Conservation (phyloP, 768 basidiomycete species). For the Grammothele lineata region DNA sequence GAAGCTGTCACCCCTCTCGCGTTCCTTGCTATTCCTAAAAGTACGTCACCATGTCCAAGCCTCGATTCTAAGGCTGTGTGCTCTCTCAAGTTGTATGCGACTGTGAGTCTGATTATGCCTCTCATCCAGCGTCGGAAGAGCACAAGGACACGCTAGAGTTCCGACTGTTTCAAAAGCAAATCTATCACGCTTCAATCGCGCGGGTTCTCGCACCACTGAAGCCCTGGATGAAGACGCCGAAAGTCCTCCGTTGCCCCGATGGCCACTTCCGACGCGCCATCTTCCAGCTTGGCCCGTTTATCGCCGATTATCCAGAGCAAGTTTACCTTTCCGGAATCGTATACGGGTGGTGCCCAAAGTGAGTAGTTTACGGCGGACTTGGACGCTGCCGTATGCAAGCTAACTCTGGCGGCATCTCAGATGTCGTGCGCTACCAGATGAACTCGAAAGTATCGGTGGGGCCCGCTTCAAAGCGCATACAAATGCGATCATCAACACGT, state of each 20-base stretch:
- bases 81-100: background rate
- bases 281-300: slow-evolving; percentile 25
- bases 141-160: background rate
- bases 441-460: background rate
- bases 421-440: slow-evolving; percentile 1
- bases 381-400: background rate
- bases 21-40: slow-evolving; percentile 30
- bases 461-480: background rate
- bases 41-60: slow-evolving; percentile 14
- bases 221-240: slow-evolving; percentile 13
- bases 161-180: slow-evolving; percentile 13
- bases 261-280: slow-evolving; percentile 24
- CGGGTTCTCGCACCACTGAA: slow-evolving; percentile 8
- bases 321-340: slow-evolving; percentile 18
- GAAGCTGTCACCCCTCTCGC: slow-evolving; percentile 12
- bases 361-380: background rate
- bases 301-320: slow-evolving; percentile 32
- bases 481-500: too few species aligned
- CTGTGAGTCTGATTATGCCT: background rate
- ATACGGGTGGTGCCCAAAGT: slow-evolving; percentile 21
- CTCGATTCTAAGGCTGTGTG: background rate
- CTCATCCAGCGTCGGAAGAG: slow-evolving; percentile 1
- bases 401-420: background rate
- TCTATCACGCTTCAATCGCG: slow-evolving; percentile 8
- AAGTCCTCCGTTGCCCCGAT: slow-evolving; percentile 21